phyloP scores from a whole-genome alignment of 108 stramenopile species.

The Heterococcus sp. region DNA sequence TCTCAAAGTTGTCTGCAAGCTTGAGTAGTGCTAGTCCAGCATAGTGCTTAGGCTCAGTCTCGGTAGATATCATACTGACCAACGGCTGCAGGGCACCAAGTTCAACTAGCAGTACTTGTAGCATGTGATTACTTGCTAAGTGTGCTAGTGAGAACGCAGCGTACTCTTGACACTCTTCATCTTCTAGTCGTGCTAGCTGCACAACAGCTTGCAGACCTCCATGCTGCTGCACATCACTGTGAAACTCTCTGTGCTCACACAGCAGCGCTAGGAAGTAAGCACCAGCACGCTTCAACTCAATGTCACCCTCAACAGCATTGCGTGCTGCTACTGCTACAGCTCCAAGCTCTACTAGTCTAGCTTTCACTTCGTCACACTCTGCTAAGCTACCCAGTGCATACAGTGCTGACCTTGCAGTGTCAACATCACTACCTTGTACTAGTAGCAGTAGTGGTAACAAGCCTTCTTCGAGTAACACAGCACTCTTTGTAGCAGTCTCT shows the following conservation, averaged over 20 bases:
- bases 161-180: constrained; percentile 73
- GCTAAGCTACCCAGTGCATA: constrained; percentile 66
- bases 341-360: constrained; percentile 61
- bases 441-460: constrained; percentile 59
- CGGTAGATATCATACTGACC: constrained; percentile 70
- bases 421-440: constrained; percentile 56
- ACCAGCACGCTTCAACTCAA: constrained; percentile 69
- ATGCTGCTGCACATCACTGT: constrained; percentile 56
- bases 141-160: constrained; percentile 72
- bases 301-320: constrained; percentile 56
- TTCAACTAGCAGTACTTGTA: constrained; percentile 66
- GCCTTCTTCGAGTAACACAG: constrained; percentile 62
- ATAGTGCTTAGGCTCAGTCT: constrained; percentile 72
- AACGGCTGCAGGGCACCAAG: constrained; percentile 70
- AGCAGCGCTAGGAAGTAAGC: constrained; percentile 69
- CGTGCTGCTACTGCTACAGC: constrained; percentile 56
- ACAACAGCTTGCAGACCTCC: constrained; percentile 65
- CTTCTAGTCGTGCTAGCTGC: constrained; percentile 65
- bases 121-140: constrained; percentile 68
- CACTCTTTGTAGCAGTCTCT: constrained; percentile 54
- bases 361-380: constrained; percentile 64
- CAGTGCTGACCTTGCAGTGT: constrained; percentile 60
- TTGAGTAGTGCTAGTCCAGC: constrained; percentile 80
- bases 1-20: constrained; percentile 79
- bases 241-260: constrained; percentile 65